Conservation (phyloP, 768 basidiomycete species). For the Leccinum disarticulatum region DNA sequence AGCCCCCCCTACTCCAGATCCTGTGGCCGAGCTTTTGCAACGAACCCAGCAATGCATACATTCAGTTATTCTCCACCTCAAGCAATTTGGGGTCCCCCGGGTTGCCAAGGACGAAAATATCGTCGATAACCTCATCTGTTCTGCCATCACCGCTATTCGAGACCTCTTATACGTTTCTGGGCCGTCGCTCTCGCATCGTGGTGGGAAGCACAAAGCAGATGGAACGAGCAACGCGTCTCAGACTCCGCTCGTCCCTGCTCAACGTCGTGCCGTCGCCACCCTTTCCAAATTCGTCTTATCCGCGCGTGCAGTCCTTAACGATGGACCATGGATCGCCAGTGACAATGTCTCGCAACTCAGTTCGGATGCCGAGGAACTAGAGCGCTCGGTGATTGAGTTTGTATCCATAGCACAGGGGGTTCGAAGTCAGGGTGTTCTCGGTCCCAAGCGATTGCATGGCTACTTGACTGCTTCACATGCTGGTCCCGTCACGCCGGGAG, state of each 20-base stretch:
- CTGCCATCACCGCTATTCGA: constrained; percentile 62
- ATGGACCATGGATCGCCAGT: constrained; percentile 27
- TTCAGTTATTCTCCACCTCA: constrained; percentile 59
- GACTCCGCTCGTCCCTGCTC: constrained; percentile 68
- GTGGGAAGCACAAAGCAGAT: constrained; percentile 36
- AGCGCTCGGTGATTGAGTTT: constrained; percentile 65
- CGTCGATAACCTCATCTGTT: constrained; percentile 60
- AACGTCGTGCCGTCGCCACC: constrained; percentile 82
- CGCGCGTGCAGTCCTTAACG: constrained; percentile 71
- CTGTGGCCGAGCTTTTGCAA: constrained; percentile 59
- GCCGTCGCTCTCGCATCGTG: constrained; percentile 54
- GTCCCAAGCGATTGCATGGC: constrained; percentile 38
- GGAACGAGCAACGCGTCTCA: constrained; percentile 42
- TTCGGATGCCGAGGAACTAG: constrained; percentile 70
- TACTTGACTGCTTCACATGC: constrained; percentile 37
- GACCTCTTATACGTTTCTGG: constrained; percentile 69
- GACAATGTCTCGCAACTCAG: constrained; percentile 49
- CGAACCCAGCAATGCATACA: constrained; percentile 56
- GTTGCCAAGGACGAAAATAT: constrained; percentile 52
- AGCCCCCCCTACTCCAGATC: constrained; percentile 53
- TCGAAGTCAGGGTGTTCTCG: constrained; percentile 26
- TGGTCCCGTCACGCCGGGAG: constrained; percentile 45
- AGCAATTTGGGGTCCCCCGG: constrained; percentile 45
- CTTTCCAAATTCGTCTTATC: constrained; percentile 86
- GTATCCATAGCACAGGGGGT: constrained; percentile 58